Evolutionary conservation across 192 early-diverging fungal species (phyloP).

Genomic region (Mortierella alpina): DNA sequence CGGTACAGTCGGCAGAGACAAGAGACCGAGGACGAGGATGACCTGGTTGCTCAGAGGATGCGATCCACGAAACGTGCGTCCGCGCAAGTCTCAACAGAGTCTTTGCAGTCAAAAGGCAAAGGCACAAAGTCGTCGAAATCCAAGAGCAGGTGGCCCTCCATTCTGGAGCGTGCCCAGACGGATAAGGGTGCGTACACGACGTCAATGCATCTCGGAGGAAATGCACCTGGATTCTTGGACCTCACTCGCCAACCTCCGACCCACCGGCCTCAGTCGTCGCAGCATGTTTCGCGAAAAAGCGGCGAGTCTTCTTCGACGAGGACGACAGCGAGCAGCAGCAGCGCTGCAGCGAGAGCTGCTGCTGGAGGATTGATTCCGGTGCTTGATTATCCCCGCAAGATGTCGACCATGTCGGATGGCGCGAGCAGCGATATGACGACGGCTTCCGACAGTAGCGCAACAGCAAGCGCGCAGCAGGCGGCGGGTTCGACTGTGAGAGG

Average conservation of each 20-base stretch:
- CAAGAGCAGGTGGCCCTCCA: conserved; percentile 16
- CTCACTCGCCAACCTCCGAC: neutral
- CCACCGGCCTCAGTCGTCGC: too few relatives aligned
- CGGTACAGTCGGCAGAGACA: conserved; percentile 24
- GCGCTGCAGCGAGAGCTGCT: conserved; percentile 12
- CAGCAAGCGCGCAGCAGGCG: conserved; percentile 1
- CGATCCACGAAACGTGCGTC: neutral
- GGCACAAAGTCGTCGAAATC: conserved; percentile 19
- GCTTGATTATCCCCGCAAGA: conserved; percentile 16
- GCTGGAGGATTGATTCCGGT: conserved; percentile 26
- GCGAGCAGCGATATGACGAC: conserved; percentile 38
- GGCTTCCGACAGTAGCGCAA: conserved; percentile 29
- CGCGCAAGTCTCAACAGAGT: neutral
- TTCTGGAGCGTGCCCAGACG: conserved; percentile 26
- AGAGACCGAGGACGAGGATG: conserved; percentile 29
- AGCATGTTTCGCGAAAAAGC: conserved; percentile 5
- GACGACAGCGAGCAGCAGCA: neutral
- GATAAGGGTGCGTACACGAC: conserved; percentile 12
- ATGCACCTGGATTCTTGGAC: conserved; percentile 2
- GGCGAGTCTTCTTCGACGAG: conserved; percentile 21
- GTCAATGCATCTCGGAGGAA: conserved; percentile 9
- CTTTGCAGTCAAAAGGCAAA: neutral
- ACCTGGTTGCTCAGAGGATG: conserved; percentile 2
- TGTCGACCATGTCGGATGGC: conserved; percentile 27
- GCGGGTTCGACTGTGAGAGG: neutral